These are phyloP conservation scores for Ailanthus altissimus DNA, from an alignment of 345 rosid species.

Conservation along the genomic window DNA sequence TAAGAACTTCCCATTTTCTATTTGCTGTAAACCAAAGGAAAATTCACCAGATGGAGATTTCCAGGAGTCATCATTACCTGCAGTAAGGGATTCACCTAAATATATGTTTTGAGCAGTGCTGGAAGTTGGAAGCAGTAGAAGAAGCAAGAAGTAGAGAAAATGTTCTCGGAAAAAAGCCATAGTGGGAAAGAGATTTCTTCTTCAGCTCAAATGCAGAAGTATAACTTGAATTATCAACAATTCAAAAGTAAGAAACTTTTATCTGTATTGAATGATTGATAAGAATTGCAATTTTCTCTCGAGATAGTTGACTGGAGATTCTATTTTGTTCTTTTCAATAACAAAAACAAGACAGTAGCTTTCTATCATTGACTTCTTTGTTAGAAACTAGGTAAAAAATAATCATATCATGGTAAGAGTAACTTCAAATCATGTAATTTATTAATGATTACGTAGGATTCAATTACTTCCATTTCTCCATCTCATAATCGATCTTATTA, in stretches of 20 bases:
- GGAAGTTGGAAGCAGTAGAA: conserved; percentile 23
- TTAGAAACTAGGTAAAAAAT: not conserved
- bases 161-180: conserved; percentile 20
- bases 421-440: not conserved
- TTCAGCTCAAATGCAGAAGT: not conserved
- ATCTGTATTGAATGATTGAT: too few species aligned
- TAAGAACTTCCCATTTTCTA: conserved; percentile 25
- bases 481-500: not conserved
- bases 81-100: conserved; percentile 33
- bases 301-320: not conserved
- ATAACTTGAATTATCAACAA: not conserved
- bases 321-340: not conserved
- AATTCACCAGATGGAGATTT: conserved; percentile 50
- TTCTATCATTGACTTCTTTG: not conserved
- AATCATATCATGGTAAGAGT: not conserved
- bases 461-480: not conserved
- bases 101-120: conserved; percentile 31
- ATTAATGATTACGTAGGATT: not conserved
- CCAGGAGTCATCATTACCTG: conserved; percentile 31
- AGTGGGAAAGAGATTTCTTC: not conserved
- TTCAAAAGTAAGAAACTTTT: not conserved
- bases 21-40: conserved; percentile 48
- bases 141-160: conserved; percentile 16
- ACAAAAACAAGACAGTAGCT: not conserved
- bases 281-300: not conserved